These are phyloP conservation scores for Malassezia yamatoensis DNA, from an alignment of 1,284 basidiomycete genomes.

Conservation along the genomic window DNA sequence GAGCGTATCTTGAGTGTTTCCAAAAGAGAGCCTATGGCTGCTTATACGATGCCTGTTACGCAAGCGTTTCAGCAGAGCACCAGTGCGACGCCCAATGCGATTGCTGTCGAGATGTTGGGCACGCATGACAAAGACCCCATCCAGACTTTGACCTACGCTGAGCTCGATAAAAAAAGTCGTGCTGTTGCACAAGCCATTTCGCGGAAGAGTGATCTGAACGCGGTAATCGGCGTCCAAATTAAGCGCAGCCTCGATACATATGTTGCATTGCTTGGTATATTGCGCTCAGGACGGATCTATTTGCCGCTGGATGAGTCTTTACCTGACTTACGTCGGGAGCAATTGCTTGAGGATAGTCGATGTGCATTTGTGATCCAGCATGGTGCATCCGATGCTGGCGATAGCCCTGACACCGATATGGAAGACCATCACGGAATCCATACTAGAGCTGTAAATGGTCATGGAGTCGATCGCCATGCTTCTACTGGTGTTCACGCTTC, in stretches of 20 bases:
- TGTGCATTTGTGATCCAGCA: conserved; percentile 22
- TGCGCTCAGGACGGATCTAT: conserved; percentile 36
- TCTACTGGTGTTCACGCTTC: not conserved
- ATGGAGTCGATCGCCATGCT: too few species aligned
- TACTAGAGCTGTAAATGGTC: too few species aligned
- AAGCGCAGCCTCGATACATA: conserved; percentile 33
- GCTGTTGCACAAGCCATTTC: conserved; percentile 17
- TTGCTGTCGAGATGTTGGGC: conserved; percentile 23
- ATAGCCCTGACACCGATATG: not conserved
- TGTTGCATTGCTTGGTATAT: conserved; percentile 26
- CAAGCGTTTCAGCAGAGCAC: not conserved
- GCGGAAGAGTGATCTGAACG: conserved; percentile 9
- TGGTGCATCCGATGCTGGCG: not conserved
- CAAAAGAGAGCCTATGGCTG: not conserved
- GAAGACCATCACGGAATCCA: too few species aligned
- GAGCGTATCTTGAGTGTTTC: not conserved
- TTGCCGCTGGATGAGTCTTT: conserved; percentile 46
- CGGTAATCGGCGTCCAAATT: conserved; percentile 32
- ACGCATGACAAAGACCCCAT: conserved; percentile 4
- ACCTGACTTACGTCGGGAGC: conserved; percentile 35
- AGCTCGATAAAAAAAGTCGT: conserved; percentile 2
- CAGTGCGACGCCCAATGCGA: not conserved
- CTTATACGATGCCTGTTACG: not conserved
- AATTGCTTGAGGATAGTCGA: conserved; percentile 31
- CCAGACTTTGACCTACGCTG: conserved; percentile 18